A percentile compares a stretch with the other conserved stretches of the same genome.
phyloP scores from a whole-genome alignment of 805 yeast genomes.

The Cyberlindnera mississippiensis region DNA sequence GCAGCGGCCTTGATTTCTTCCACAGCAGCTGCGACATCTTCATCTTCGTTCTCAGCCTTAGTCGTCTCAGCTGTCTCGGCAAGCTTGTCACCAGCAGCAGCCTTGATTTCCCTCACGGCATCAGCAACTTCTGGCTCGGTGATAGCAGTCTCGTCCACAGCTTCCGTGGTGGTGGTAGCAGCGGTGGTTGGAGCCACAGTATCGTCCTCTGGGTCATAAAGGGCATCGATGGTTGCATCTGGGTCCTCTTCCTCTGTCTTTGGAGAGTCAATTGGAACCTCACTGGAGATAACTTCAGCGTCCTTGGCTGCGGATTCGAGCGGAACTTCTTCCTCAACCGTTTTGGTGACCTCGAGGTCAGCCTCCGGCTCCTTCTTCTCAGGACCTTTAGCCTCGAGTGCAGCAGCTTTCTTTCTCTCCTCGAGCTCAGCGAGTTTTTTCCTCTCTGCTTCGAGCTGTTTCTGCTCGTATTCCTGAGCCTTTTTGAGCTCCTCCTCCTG shows the following conservation, averaged over 20 bases:
- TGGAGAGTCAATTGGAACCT: neutral
- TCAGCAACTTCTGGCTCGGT: constrained; percentile 2
- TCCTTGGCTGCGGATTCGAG: neutral
- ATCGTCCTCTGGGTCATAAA: constrained; percentile 12
- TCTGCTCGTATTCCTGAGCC: constrained; percentile 7
- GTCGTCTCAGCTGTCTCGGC: constrained; percentile 5
- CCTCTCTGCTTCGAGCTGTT: constrained; percentile 10
- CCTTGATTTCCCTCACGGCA: constrained; percentile 2
- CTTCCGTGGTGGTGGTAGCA: constrained; percentile 3
- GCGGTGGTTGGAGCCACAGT: constrained; percentile 6
- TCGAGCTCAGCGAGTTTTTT: constrained; percentile 15
- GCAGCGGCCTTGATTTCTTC: constrained; percentile 5
- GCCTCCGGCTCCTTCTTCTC: constrained; percentile 6
- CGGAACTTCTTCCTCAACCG: neutral
- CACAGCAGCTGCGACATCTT: constrained; percentile 3
- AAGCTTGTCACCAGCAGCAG: constrained; percentile 1
- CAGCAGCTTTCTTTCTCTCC: constrained; percentile 13
- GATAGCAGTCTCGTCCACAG: neutral
- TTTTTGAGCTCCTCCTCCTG: constrained; percentile 11
- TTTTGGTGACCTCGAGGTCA: constrained; percentile 1
- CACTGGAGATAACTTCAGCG: too few species aligned
- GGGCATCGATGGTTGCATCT: constrained; percentile 11
- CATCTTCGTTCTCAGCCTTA: neutral
- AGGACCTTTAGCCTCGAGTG: constrained; percentile 15
- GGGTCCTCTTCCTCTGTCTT: constrained; percentile 3